Evolutionary conservation across 1,284 basidiomycete genomes (phyloP).

Genomic region (Exobasidium rhododendri): DNA sequence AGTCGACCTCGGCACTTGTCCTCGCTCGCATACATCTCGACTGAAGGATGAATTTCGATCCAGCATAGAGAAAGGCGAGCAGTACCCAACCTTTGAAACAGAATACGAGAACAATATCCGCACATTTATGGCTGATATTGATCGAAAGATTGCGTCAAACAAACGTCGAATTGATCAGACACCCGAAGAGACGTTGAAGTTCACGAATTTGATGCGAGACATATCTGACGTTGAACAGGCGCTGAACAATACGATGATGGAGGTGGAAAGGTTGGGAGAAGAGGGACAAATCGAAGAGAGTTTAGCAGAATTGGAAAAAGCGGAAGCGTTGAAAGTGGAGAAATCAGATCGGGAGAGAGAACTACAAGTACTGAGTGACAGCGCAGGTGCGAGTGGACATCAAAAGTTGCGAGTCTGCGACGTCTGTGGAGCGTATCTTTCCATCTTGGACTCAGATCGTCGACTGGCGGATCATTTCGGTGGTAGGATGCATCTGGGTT

Average conservation of each 20-base stretch:
- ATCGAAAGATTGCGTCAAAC: constrained; percentile 87
- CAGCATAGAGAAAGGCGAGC: constrained; percentile 66
- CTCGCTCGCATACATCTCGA: constrained; percentile 91
- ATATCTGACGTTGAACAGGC: constrained; percentile 98
- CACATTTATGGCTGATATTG: constrained; percentile 94
- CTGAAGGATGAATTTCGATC: constrained; percentile 86
- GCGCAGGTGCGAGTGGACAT: constrained; percentile 95
- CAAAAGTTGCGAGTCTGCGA: constrained; percentile 99
- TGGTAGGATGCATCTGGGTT: constrained; percentile 99
- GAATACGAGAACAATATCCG: constrained; percentile 89
- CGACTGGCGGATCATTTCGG: constrained; percentile 99
- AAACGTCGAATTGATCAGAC: constrained; percentile 97
- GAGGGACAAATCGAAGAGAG: constrained; percentile 98
- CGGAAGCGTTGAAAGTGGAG: constrained; percentile 93
- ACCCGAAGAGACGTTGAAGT: constrained; percentile 98
- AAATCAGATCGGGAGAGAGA: constrained; percentile 96
- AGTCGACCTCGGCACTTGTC: constrained; percentile 98
- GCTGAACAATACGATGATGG: constrained; percentile 95
- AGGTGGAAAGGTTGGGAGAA: constrained; percentile 94
- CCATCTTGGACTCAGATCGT: constrained; percentile 94
- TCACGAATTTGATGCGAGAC: constrained; percentile 97
- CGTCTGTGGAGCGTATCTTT: constrained; percentile 97
- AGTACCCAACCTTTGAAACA: constrained; percentile 47
- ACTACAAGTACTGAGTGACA: constrained; percentile 92
- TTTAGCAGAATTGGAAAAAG: constrained; percentile 93